Base-by-base conservation (phyloP, 805 yeast genomes). In the Ogataea nitratoaversa region DNA sequence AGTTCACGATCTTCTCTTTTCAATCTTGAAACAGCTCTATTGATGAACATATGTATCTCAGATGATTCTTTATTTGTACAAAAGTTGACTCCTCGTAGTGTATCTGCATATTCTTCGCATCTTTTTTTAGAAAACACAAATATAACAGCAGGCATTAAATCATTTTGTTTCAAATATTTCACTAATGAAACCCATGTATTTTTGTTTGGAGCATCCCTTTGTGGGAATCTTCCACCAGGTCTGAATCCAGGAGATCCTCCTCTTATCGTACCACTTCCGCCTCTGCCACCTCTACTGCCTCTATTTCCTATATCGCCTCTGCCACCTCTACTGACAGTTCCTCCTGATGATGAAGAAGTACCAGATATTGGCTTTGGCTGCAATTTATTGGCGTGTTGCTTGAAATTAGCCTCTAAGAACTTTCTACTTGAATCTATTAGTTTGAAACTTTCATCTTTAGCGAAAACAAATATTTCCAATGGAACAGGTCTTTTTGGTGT, bases 401-500 rank as follows among this genome's bases (percentile, higher is more conserved):
- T 75, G 63, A 82, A 90, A 37, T 83, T 87, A 0, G 60, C 46
- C 34, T 78, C 85, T 36, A 74, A 57, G 60, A 90, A 93, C 31
- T 72, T 78, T 57, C 95, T 76, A 14, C 80, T 72, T 3, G 87
- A 74, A 55, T 80, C 86, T 23, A 93, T 82, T 2, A 87, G 77
- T 54, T 88, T 90, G 50, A 72, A 76, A 38, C 85, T 60, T 38
- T 82, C 72, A 42, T 78, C 74, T 49, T 86, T 88, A 1, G 95
- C 91, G 87, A 95, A 88, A 12, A 87, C 66, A 48, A 71, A 82
- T 30, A 91, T 85, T 55, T 87, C 96, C 42, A 93, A 66, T 0
- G 99, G 99, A 18, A 93, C 95, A 0, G 99, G 99, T 59, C 99
- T 80, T 60, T 93, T 87, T 11, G 95, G 89, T 0, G 99, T 93